A percentile compares a stretch with the other conserved stretches of the same genome.
Conservation (phyloP, 1,139 yeast genomes). For the Scheffersomyces quercinus region DNA sequence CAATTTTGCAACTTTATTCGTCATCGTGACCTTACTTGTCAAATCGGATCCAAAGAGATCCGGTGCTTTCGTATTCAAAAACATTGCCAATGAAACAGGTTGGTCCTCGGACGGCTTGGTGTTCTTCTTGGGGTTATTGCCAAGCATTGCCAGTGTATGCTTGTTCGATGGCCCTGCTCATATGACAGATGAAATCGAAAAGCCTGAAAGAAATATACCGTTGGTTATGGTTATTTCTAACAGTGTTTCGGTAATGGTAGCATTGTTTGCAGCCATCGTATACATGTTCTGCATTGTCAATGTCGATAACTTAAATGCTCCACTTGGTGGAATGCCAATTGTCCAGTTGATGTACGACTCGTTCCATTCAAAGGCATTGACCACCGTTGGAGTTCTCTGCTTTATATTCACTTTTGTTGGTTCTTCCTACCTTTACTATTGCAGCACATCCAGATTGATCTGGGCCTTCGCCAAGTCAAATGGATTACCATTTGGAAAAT, state of each 20-base stretch:
- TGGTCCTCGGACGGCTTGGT: conserved; percentile 30
- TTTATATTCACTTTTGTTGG: conserved; percentile 21
- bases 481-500: conserved; percentile 26
- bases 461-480: conserved; percentile 32
- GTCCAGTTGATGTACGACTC: conserved; percentile 30
- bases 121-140: conserved; percentile 28
- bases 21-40: conserved; percentile 24
- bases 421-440: conserved; percentile 14
- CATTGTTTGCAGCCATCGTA: conserved; percentile 21
- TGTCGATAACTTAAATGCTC: conserved; percentile 17
- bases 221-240: conserved; percentile 27
- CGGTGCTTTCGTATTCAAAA: conserved; percentile 22
- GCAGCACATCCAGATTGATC: conserved; percentile 26
- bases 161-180: conserved; percentile 32
- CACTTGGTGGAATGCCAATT: conserved; percentile 31
- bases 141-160: conserved; percentile 26
- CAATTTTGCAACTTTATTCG: conserved; percentile 26
- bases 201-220: conserved; percentile 28
- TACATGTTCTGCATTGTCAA: conserved; percentile 26
- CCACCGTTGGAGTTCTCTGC: conserved; percentile 25
- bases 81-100: conserved; percentile 27
- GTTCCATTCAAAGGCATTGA: conserved; percentile 22
- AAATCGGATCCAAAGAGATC: conserved; percentile 24
- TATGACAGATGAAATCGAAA: conserved; percentile 30
- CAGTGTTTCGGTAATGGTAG: conserved; percentile 21